Evolutionary conservation across 2,329 filamentous ascomycete species (phyloP).

Genomic region (Decorospora gaudefroyi): DNA sequence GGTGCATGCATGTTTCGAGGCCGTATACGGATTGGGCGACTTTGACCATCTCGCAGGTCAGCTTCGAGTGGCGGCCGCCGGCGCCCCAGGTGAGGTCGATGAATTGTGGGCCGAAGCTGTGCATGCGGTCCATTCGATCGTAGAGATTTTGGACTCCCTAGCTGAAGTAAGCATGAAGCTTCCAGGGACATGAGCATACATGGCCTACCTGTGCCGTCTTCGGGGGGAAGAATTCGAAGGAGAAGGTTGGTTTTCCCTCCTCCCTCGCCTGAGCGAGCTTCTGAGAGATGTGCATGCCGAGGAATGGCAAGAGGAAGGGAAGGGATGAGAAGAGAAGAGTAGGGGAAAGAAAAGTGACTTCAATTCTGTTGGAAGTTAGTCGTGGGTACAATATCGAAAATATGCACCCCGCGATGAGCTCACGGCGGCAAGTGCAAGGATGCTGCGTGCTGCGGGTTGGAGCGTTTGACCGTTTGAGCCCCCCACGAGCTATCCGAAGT

Average conservation of each 20-base stretch:
- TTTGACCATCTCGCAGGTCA: conserved; percentile 97
- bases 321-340: conserved; percentile 5
- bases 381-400: conserved; percentile 5
- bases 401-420: conserved; percentile 29
- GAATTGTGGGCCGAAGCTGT: conserved; percentile 89
- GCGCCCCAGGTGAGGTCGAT: conserved; percentile 99
- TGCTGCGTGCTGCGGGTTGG: conserved; percentile 19
- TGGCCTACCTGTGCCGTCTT: conserved; percentile 76
- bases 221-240: conserved; percentile 98
- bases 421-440: conserved; percentile 28
- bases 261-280: conserved; percentile 83
- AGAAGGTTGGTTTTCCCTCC: conserved; percentile 84
- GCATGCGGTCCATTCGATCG: conserved; percentile 99
- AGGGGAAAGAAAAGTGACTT: conserved; percentile 2
- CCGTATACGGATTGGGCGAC: conserved; percentile 95
- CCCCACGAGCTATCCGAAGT: conserved; percentile 49
- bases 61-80: conserved; percentile 83
- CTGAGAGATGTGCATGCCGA: conserved; percentile 90
- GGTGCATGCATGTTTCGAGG: conserved; percentile 97
- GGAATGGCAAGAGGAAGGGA: conserved; percentile 1
- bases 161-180: conserved; percentile 16
- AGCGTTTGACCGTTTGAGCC: neutral
- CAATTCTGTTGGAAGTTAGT: conserved; percentile 12
- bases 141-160: conserved; percentile 96
- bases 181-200: neutral